Evolutionary conservation across 768 basidiomycete genomes (phyloP).

Genomic region (Dentipellis sp.): DNA sequence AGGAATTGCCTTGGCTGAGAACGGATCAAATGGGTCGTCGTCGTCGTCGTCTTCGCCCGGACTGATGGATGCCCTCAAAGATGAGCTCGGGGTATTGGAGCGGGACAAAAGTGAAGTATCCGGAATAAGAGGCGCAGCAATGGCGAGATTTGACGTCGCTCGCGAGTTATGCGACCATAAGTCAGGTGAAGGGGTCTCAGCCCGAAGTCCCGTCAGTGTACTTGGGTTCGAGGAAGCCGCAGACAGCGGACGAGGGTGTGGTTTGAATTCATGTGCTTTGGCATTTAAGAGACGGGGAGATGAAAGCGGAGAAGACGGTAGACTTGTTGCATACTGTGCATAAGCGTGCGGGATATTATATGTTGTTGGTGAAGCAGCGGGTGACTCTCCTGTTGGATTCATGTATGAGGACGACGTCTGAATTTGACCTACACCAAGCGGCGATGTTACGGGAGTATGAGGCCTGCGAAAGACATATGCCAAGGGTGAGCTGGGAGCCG

Average conservation of each 20-base stretch:
- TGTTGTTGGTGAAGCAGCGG: constrained; percentile 57
- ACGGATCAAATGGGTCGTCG: constrained; percentile 83
- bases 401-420: constrained; percentile 45
- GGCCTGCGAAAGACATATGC: constrained; percentile 67
- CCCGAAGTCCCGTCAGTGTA: constrained; percentile 40
- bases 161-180: constrained; percentile 74
- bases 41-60: constrained; percentile 60
- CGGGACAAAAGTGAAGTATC: constrained; percentile 46
- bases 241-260: constrained; percentile 71
- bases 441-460: constrained; percentile 72
- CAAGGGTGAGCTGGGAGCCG: constrained; percentile 71
- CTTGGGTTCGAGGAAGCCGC: constrained; percentile 58
- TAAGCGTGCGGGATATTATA: constrained; percentile 47
- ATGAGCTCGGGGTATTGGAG: constrained; percentile 60
- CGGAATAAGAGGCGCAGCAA: constrained; percentile 82
- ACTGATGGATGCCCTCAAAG: constrained; percentile 53
- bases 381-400: constrained; percentile 42
- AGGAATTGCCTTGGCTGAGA: constrained; percentile 40
- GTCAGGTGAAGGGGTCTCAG: constrained; percentile 84
- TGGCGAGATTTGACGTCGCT: constrained; percentile 78
- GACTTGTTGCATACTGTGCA: constrained; percentile 67
- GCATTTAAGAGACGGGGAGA: constrained; percentile 84
- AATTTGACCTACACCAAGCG: constrained; percentile 47
- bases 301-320: constrained; percentile 76
- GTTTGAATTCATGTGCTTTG: constrained; percentile 85